Conservation (phyloP, 2,329 filamentous ascomycete species). For the Colletotrichum coccodes region DNA sequence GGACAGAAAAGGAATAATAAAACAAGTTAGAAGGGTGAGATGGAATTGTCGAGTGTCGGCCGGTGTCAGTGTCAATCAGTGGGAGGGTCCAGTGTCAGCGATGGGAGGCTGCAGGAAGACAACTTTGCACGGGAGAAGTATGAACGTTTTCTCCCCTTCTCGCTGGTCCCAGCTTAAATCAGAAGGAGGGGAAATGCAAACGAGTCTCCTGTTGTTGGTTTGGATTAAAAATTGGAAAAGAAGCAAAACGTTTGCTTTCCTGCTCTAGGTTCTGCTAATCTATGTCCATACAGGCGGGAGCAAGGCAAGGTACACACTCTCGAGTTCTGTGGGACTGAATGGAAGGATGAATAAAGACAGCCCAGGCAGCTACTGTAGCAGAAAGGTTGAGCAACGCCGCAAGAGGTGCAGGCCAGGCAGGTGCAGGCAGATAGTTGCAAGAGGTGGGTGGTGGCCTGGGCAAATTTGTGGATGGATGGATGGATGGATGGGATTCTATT, state of each 20-base stretch:
- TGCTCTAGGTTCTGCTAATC: neutral
- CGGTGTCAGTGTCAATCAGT: slow-evolving; percentile 1
- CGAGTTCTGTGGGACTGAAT: neutral
- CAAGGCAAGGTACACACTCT: neutral
- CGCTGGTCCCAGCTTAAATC: neutral
- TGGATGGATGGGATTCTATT: neutral
- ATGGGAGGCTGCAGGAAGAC: slow-evolving; percentile 18
- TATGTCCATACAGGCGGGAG: neutral
- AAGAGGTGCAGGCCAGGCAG: neutral
- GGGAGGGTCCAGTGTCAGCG: neutral
- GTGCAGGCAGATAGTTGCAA: too few relatives aligned
- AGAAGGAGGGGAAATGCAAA: neutral
- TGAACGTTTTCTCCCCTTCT: neutral
- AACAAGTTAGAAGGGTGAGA: neutral
- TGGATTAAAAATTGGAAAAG: slow-evolving; percentile 8
- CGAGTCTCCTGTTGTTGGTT: neutral
- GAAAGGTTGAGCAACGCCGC: neutral
- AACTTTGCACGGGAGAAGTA: neutral
- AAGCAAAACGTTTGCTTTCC: neutral
- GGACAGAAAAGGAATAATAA: neutral
- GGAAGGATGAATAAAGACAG: neutral
- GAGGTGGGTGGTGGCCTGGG: too few relatives aligned
- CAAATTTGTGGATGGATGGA: too few relatives aligned
- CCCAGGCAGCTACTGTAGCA: neutral
- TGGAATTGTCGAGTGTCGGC: neutral